A percentile compares a stretch with the other conserved stretches of the same genome.
phyloP scores from a whole-genome alignment of 495 filamentous ascomycete species.

The Tuber magnatum region DNA sequence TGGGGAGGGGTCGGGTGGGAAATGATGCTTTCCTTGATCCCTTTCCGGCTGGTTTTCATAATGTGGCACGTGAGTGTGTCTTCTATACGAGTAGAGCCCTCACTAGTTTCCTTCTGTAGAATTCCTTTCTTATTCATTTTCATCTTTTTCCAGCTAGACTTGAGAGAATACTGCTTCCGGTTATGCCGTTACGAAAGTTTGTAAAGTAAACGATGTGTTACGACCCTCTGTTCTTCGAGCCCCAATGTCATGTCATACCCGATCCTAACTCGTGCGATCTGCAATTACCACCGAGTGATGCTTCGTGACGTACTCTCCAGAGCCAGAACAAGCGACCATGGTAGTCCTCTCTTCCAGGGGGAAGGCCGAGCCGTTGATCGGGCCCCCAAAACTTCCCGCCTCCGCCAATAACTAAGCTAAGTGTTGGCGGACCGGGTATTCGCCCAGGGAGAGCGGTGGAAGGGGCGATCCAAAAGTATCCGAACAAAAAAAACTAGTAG shows the following conservation, averaged over 20 bases:
- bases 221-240: neutral
- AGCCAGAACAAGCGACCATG: neutral
- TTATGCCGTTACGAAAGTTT: neutral
- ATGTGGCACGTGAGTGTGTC: neutral
- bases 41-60: neutral
- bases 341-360: neutral
- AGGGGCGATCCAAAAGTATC: neutral
- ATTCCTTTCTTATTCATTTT: neutral
- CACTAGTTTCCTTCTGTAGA: neutral
- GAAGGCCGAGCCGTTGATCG: neutral
- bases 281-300: neutral
- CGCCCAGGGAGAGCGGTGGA: neutral
- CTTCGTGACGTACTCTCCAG: neutral
- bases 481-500: neutral
- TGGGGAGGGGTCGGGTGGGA: neutral
- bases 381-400: neutral
- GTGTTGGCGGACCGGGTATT: neutral
- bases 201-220: neutral
- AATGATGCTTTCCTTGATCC: neutral
- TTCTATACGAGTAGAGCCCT: neutral
- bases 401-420: neutral
- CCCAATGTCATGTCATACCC: neutral
- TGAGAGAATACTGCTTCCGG: neutral
- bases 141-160: neutral
- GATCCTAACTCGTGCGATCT: neutral